These are phyloP conservation scores for Suillus subalutaceus DNA, from an alignment of 768 basidiomycete species.

Conservation along the genomic window DNA sequence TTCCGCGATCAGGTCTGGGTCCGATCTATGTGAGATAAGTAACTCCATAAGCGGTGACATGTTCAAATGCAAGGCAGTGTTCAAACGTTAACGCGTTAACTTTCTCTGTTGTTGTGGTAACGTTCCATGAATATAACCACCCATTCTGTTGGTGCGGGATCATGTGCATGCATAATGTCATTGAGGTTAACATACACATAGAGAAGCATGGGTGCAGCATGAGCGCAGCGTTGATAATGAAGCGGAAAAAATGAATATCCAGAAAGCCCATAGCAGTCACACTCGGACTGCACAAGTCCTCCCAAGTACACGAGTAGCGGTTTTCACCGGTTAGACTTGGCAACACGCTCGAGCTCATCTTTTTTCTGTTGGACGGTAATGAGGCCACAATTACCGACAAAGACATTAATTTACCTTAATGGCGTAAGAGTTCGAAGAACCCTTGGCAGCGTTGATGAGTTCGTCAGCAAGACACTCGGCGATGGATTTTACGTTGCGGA, in stretches of 20 bases:
- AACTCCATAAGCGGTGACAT: background rate
- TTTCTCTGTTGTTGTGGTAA: background rate
- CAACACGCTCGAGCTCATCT: conserved; percentile 99
- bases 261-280: conserved; percentile 28
- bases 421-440: conserved; percentile 99
- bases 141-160: background rate
- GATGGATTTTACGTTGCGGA: conserved; percentile 99
- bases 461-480: conserved; percentile 99
- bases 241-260: conserved; percentile 15
- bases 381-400: conserved; percentile 4
- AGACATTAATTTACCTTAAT: conserved; percentile 76
- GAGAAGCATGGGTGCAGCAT: conserved; percentile 27
- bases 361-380: conserved; percentile 69
- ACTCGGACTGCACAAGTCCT: conserved; percentile 21
- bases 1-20: background rate
- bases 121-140: background rate
- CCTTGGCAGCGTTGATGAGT: conserved; percentile 99
- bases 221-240: conserved; percentile 17
- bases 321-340: conserved; percentile 99
- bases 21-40: background rate
- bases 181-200: conserved; percentile 20
- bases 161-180: conserved; percentile 17
- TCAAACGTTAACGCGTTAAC: background rate
- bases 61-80: background rate
- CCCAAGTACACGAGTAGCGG: background rate